These are phyloP conservation scores for Coemansia aciculifera DNA, from an alignment of 192 early-diverging fungal species.

Conservation along the genomic window DNA sequence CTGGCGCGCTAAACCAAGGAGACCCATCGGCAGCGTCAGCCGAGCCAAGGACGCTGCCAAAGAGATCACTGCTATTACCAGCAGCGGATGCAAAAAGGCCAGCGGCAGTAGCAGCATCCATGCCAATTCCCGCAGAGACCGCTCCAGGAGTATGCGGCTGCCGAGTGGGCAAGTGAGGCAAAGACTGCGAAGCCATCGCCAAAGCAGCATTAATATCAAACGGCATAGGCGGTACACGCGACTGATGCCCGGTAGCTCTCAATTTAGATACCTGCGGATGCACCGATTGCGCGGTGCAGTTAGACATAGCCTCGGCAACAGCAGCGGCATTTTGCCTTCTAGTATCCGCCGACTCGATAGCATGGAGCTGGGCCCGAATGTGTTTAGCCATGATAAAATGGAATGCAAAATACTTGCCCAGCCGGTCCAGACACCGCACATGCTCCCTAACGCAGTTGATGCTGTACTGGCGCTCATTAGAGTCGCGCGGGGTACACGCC, in stretches of 20 bases:
- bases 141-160: constrained; percentile 3
- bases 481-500: constrained; percentile 36
- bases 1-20: neutral
- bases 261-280: neutral
- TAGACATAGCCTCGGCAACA: constrained; percentile 10
- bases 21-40: neutral
- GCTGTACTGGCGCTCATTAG: constrained; percentile 53
- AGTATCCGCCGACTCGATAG: constrained; percentile 35
- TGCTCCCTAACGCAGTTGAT: constrained; percentile 55
- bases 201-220: constrained; percentile 24
- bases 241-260: neutral
- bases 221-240: neutral
- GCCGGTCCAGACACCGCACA: constrained; percentile 37
- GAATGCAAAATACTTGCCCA: constrained; percentile 55
- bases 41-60: neutral
- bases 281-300: neutral
- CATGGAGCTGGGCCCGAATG: constrained; percentile 50
- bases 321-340: constrained; percentile 2
- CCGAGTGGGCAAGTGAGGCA: neutral
- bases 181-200: constrained; percentile 1
- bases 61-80: neutral
- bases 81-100: constrained; percentile 9
- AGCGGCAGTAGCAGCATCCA: neutral
- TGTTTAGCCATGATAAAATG: constrained; percentile 57
- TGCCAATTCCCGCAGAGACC: neutral